Evolutionary conservation across 116 monocot genomes (phyloP).

Genomic region (Iris pallida): DNA sequence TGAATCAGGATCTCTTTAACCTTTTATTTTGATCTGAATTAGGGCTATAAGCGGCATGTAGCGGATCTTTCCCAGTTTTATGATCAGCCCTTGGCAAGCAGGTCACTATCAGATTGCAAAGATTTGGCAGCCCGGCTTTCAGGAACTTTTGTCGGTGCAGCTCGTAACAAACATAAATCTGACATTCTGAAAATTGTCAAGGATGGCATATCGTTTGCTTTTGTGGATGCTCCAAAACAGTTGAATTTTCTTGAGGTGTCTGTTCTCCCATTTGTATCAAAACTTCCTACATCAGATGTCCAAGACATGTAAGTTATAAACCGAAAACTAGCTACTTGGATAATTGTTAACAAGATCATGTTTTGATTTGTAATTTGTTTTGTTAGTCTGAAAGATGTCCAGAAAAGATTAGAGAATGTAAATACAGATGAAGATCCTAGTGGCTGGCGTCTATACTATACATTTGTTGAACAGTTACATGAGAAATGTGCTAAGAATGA

Average conservation of each 20-base stretch:
- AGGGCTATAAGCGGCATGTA: slow-evolving; percentile 52
- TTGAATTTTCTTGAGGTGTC: slow-evolving; percentile 78
- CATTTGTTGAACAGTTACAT: slow-evolving; percentile 57
- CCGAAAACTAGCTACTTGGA: not conserved
- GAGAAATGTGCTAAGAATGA: slow-evolving; percentile 83
- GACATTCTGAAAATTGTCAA: slow-evolving; percentile 75
- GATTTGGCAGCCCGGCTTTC: slow-evolving; percentile 75
- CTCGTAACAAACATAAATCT: slow-evolving; percentile 67
- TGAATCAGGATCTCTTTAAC: too few relatives aligned
- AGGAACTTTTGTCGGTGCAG: slow-evolving; percentile 65
- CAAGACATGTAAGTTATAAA: slow-evolving; percentile 59
- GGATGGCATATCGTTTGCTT: slow-evolving; percentile 81
- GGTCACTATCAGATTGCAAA: slow-evolving; percentile 64
- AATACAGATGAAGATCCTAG: slow-evolving; percentile 76
- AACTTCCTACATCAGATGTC: slow-evolving; percentile 57
- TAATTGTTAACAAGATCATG: not conserved
- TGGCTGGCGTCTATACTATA: slow-evolving; percentile 75
- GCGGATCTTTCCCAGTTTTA: slow-evolving; percentile 29
- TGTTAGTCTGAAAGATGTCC: slow-evolving; percentile 65
- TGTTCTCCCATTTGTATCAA: slow-evolving; percentile 74
- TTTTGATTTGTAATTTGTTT: slow-evolving; percentile 9
- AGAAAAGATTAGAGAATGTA: slow-evolving; percentile 61
- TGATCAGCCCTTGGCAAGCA: slow-evolving; percentile 45
- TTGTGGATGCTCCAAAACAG: slow-evolving; percentile 60
- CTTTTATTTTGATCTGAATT: slow-evolving; percentile 8